These are phyloP conservation scores for Dioszegia aurantiaca DNA, from an alignment of 768 basidiomycete genomes.

Conservation along the genomic window DNA sequence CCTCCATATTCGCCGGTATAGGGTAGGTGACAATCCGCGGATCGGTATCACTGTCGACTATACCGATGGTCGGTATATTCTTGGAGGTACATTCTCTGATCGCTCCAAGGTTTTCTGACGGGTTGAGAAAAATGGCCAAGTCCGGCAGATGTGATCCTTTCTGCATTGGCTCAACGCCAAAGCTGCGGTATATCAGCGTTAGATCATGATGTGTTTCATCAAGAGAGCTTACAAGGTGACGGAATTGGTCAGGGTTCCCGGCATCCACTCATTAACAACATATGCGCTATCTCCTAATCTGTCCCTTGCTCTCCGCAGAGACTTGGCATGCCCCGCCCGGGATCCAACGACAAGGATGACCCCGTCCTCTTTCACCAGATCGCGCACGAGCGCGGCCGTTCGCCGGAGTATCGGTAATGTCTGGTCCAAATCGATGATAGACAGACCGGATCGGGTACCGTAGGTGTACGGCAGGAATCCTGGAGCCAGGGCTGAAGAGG, in stretches of 20 bases:
- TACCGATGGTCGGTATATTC: conserved; percentile 88
- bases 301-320: conserved; percentile 73
- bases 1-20: conserved; percentile 96
- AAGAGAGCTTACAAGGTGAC: conserved; percentile 48
- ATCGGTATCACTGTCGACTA: conserved; percentile 92
- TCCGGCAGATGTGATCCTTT: conserved; percentile 62
- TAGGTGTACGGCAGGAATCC: conserved; percentile 92
- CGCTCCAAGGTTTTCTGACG: conserved; percentile 70
- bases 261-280: conserved; percentile 82
- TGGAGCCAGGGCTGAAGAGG: conserved; percentile 70
- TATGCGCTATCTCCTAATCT: conserved; percentile 77
- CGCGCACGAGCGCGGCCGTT: conserved; percentile 80
- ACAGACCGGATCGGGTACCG: conserved; percentile 81
- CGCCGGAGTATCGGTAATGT: conserved; percentile 87
- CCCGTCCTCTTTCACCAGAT: conserved; percentile 75
- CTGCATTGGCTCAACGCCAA: conserved; percentile 46
- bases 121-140: conserved; percentile 87
- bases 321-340: conserved; percentile 57
- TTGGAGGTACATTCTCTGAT: conserved; percentile 86
- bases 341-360: conserved; percentile 88
- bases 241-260: conserved; percentile 87
- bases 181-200: conserved; percentile 29
- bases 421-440: conserved; percentile 90
- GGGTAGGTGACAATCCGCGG: conserved; percentile 96
- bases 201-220: neutral